Conservation (phyloP, 805 yeast genomes). For the Spathaspora passalidarum region DNA sequence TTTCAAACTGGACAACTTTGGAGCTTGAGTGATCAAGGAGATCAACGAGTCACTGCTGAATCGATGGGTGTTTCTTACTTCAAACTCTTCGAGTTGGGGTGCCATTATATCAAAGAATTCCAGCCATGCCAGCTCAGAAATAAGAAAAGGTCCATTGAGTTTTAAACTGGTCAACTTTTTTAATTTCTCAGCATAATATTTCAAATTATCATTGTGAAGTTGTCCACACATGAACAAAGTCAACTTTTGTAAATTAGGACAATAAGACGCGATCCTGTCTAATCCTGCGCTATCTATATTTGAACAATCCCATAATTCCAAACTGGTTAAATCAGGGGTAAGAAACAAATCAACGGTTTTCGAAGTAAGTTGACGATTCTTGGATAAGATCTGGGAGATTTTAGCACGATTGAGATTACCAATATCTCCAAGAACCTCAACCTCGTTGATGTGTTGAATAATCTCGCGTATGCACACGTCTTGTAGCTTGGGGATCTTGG, state of each 20-base stretch:
- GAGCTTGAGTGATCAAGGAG: conserved; percentile 54
- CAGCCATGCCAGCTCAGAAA: conserved; percentile 76
- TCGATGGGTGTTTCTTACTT: conserved; percentile 79
- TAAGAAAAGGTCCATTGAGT: conserved; percentile 89
- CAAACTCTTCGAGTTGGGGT: conserved; percentile 52
- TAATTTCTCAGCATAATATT: conserved; percentile 60
- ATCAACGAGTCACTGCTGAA: conserved; percentile 66
- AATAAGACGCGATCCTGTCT: conserved; percentile 67
- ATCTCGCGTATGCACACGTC: conserved; percentile 73
- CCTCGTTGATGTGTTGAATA: conserved; percentile 65
- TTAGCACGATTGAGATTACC: conserved; percentile 70
- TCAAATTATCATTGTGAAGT: conserved; percentile 70
- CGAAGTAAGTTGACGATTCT: conserved; percentile 76
- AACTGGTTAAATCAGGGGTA: conserved; percentile 48
- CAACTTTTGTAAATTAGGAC: conserved; percentile 67
- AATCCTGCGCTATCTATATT: conserved; percentile 64
- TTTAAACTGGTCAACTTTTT: conserved; percentile 49
- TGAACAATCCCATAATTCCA: conserved; percentile 94
- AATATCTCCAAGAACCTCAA: conserved; percentile 83
- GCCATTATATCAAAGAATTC: conserved; percentile 63
- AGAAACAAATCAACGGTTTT: conserved; percentile 73
- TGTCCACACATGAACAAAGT: conserved; percentile 92
- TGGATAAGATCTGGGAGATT: conserved; percentile 72
- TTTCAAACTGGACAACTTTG: conserved; percentile 52
- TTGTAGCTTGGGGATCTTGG: conserved; percentile 65